These are phyloP conservation scores for Claviceps paspali DNA, from an alignment of 2,329 filamentous ascomycete species.

Conservation along the genomic window DNA sequence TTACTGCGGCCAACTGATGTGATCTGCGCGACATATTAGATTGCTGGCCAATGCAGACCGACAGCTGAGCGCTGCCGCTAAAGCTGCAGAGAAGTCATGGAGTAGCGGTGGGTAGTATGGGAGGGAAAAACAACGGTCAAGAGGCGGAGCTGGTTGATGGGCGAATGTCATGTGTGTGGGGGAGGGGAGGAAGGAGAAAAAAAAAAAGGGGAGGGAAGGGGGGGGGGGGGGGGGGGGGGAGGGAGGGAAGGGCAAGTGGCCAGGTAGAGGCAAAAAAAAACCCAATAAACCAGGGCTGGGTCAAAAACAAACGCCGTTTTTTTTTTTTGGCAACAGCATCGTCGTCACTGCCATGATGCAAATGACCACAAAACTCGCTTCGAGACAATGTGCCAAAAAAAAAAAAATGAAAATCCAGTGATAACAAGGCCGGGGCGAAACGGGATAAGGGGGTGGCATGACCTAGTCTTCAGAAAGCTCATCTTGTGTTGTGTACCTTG, in stretches of 20 bases:
- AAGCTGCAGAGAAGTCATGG: background rate
- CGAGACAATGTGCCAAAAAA: no score
- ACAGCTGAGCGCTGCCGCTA: conserved; percentile 7
- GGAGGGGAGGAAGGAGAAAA: background rate
- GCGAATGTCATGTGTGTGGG: background rate
- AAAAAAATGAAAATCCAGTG: no score
- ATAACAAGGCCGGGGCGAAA: background rate
- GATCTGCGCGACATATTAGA: conserved; percentile 23
- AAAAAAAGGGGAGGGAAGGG: no score
- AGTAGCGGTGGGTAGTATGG: conserved; percentile 1
- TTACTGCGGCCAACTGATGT: conserved; percentile 38
- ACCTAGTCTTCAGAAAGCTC: conserved; percentile 30
- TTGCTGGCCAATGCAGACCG: conserved; percentile 5
- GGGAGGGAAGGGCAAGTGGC: background rate
- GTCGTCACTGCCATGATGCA: background rate
- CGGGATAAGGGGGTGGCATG: background rate
- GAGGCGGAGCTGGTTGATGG: conserved; percentile 3
- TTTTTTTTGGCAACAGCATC: background rate
- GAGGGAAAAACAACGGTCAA: background rate
- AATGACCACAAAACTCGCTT: no score
- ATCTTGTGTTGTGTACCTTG: conserved; percentile 26
- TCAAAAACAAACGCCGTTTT: no score
- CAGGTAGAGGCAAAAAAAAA: background rate
- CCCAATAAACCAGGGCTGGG: no score
- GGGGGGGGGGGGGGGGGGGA: no score